Conservation (phyloP, 768 basidiomycete species). For the Austroboletus eburneus region DNA sequence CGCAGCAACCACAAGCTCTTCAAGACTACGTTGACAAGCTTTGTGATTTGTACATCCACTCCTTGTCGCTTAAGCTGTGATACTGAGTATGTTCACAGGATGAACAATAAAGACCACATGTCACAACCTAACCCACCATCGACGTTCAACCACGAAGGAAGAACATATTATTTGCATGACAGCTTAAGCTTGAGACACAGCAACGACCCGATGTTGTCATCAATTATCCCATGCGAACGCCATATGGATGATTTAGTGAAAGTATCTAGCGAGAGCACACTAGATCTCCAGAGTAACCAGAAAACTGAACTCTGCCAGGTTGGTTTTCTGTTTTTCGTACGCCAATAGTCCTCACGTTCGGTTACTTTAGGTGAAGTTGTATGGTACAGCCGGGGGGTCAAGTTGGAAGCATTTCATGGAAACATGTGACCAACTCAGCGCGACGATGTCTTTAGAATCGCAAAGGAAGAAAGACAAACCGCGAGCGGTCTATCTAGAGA, state of each 20-base stretch:
- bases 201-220: constrained; percentile 20
- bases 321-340: constrained; percentile 8
- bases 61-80: background rate
- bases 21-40: constrained; percentile 39
- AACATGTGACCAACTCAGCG: constrained; percentile 42
- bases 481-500: constrained; percentile 2
- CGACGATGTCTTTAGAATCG: constrained; percentile 23
- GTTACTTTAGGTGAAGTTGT: constrained; percentile 41
- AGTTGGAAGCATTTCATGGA: constrained; percentile 45
- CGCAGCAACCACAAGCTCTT: constrained; percentile 40
- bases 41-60: constrained; percentile 39
- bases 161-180: constrained; percentile 44
- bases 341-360: constrained; percentile 1
- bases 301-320: constrained; percentile 55
- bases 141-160: constrained; percentile 33
- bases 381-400: constrained; percentile 33
- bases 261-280: constrained; percentile 42
- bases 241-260: constrained; percentile 2
- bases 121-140: constrained; percentile 48
- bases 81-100: constrained; percentile 27
- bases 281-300: constrained; percentile 54
- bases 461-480: constrained; percentile 19
- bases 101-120: constrained; percentile 23
- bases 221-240: constrained; percentile 2
- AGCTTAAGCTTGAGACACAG: constrained; percentile 48